These are phyloP conservation scores for Akebia trifoliata DNA, from an alignment of 164 flowering plant species.

Conservation along the genomic window DNA sequence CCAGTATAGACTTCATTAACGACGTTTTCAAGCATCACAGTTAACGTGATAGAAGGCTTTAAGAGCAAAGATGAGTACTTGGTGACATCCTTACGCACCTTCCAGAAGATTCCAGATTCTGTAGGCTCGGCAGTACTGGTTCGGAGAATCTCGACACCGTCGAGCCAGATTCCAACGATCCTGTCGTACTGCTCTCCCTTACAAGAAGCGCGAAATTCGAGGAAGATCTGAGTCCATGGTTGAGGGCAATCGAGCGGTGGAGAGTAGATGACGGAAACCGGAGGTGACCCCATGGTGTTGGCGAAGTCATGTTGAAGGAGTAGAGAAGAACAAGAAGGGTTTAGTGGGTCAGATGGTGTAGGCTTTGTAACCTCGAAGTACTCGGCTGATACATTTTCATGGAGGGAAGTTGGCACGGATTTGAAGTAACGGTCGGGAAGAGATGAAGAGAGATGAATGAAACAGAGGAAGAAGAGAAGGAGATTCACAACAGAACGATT, in stretches of 20 bases:
- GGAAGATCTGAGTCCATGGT: conserved; percentile 53
- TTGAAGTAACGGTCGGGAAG: conserved; percentile 26
- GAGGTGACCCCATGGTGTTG: conserved; percentile 56
- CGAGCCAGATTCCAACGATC: conserved; percentile 74
- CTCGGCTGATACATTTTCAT: conserved; percentile 14
- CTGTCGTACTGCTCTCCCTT: conserved; percentile 79
- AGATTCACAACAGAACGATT: no score
- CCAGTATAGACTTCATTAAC: conserved; percentile 69
- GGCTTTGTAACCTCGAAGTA: conserved; percentile 50
- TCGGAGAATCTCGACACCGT: conserved; percentile 79
- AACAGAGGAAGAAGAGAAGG: not conserved
- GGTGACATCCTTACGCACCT: conserved; percentile 66
- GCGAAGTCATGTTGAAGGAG: conserved; percentile 55
- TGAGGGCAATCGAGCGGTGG: conserved; percentile 54
- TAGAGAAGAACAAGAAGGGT: conserved; percentile 43
- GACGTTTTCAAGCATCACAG: conserved; percentile 79
- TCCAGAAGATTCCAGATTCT: conserved; percentile 63
- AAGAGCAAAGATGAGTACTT: conserved; percentile 55
- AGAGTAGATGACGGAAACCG: conserved; percentile 43
- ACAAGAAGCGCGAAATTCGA: conserved; percentile 40
- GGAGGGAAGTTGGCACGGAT: not conserved
- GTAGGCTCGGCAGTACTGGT: conserved; percentile 90
- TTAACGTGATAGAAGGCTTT: conserved; percentile 32
- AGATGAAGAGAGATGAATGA: no score
- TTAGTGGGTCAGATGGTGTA: conserved; percentile 32